Base-by-base conservation (phyloP, 1,139 yeast species). In the Nakaseomyces bracarensis region DNA sequence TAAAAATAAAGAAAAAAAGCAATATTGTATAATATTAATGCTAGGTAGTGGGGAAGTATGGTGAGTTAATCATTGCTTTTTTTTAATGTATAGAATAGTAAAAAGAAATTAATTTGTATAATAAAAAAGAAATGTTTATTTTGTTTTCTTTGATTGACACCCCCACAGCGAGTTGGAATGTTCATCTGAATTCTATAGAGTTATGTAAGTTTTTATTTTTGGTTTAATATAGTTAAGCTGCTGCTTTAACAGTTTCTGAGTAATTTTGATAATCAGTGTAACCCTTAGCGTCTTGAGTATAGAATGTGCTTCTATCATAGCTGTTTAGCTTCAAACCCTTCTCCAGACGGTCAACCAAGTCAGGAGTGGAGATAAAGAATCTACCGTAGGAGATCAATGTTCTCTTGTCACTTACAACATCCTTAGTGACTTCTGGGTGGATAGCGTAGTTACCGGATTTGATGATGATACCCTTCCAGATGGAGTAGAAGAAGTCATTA, bases 341-440 rank as follows among this genome's bases (percentile, higher is more conserved):
- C 45, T 63, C 61, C 41, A 72, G 51, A 45, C 73, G 61, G 16
- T 59, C 53, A 11, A 67, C 64, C 25, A 74, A 54, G 49, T 73
- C 78, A 1, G 79, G 78, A 50, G 72, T 74, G 18, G 76, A 55
- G 30, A 71, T 70, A 49, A 63, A 72, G 42, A 59, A 60, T 43
- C 77, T 61, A 20, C 77, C 75, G 46, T 69, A 63, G 1, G 70
- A 76, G 39, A 71, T 59, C 39, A 71, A 45, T 2, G 73, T 65
- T 39, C 67, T 57, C 36, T 64, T 63, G 43, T 69, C 60, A 21
- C 49, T 47, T 16, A 60, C 52, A 15, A 65, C 61, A 16, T 55
- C 48, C 29, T 46, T 46, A 19, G 45, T 47, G 27, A 60, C 61
- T 15, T 43, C 40, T 11, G 42, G 44, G 34, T 38, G 44, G 7